Percentiles rank a stretch among this genome's conserved stretches.
These are phyloP conservation scores for Kodamaea fungicola DNA, from an alignment of 1,139 yeast genomes.

Conservation along the genomic window DNA sequence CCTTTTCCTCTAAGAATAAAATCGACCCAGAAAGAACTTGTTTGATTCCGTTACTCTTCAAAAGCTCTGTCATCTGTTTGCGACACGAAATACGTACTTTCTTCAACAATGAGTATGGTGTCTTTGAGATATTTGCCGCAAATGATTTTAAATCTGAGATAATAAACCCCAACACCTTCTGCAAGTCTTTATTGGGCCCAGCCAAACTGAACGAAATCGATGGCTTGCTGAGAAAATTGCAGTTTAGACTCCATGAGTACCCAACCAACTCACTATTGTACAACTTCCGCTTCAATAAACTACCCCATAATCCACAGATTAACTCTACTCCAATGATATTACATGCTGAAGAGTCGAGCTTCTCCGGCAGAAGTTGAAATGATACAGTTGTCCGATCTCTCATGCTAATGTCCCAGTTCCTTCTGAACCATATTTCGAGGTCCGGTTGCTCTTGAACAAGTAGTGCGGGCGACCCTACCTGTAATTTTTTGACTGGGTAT, in stretches of 20 bases:
- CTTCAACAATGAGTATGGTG: slow-evolving; percentile 33
- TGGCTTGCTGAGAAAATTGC: slow-evolving; percentile 49
- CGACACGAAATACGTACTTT: slow-evolving; percentile 43
- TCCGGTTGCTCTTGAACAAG: slow-evolving; percentile 11
- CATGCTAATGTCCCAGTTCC: slow-evolving; percentile 17
- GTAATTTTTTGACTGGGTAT: slow-evolving; percentile 4
- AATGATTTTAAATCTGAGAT: slow-evolving; percentile 16
- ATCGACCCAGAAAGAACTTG: slow-evolving; percentile 46
- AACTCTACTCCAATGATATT: slow-evolving; percentile 47
- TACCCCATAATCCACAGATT: slow-evolving; percentile 44
- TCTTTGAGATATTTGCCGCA: slow-evolving; percentile 8
- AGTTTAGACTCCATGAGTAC: slow-evolving; percentile 51
- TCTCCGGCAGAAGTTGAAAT: slow-evolving; percentile 37
- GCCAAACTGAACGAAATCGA: slow-evolving; percentile 46
- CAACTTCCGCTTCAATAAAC: slow-evolving; percentile 31
- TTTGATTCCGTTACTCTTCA: slow-evolving; percentile 34
- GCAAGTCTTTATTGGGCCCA: slow-evolving; percentile 45
- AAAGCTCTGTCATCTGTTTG: slow-evolving; percentile 37
- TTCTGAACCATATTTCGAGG: slow-evolving; percentile 52
- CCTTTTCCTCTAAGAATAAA: slow-evolving; percentile 49
- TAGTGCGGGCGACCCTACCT: slow-evolving; percentile 11
- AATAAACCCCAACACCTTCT: slow-evolving; percentile 22
- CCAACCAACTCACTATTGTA: slow-evolving; percentile 52
- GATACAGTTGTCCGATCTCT: slow-evolving; percentile 33
- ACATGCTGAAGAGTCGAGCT: slow-evolving; percentile 23